A percentile compares a stretch with the other conserved stretches of the same genome.
Conservation (phyloP, 2,329 filamentous ascomycete species). For the Mariannaea sp. region DNA sequence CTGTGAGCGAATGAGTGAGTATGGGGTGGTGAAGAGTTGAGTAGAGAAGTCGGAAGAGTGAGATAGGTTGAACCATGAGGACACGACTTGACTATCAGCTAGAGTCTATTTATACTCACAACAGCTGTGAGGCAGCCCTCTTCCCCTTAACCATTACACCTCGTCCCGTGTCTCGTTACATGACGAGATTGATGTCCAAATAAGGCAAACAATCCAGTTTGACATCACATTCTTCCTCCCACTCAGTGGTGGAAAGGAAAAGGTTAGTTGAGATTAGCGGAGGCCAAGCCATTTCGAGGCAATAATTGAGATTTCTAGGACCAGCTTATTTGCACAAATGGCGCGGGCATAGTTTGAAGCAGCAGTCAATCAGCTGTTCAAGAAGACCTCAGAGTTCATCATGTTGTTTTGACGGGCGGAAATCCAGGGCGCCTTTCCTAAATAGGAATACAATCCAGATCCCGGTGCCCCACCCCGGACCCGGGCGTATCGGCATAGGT, state of each 20-base stretch:
- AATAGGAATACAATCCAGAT: constrained; percentile 37
- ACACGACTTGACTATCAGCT: not conserved
- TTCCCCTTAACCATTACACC: not conserved
- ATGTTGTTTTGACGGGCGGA: not conserved
- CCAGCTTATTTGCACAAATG: constrained; percentile 4
- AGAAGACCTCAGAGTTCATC: too few species aligned
- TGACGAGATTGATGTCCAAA: not conserved
- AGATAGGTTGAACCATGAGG: too few species aligned
- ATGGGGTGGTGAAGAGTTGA: too few species aligned
- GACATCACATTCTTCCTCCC: not conserved
- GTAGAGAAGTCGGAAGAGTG: too few species aligned
- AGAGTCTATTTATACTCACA: not conserved
- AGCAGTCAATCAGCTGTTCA: not conserved
- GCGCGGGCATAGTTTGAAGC: not conserved
- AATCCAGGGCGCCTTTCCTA: constrained; percentile 2
- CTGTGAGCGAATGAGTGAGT: not conserved
- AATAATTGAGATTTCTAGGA: constrained; percentile 1
- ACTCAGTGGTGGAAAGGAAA: not conserved
- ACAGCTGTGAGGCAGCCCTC: not conserved
- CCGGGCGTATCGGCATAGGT: constrained; percentile 9
- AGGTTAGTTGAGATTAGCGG: not conserved
- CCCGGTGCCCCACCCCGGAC: constrained; percentile 12
- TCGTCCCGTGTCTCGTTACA: not conserved
- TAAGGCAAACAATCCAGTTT: constrained; percentile 26
- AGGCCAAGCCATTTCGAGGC: constrained; percentile 11